Evolutionary conservation across 2,329 filamentous ascomycete genomes (phyloP), one percentile per base, ranked within the genome.

Genomic region (Cytospora piceicola): DNA sequence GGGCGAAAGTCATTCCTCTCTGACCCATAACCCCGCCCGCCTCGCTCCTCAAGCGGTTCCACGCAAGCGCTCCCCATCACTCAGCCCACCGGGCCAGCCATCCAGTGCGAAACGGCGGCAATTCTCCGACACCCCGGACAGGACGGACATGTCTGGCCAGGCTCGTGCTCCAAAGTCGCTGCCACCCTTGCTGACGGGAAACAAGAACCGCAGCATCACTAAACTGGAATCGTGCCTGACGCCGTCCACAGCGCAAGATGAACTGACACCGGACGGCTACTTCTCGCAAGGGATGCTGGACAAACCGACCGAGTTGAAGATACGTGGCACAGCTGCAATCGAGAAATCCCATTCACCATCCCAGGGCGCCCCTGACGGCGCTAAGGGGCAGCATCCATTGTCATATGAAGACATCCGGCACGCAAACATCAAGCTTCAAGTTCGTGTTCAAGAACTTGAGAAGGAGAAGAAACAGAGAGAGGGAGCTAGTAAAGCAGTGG

Each of bases 61-160:
- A 32, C 56, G 59, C 29, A 68, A 68, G 29, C 63, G 66, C 8
- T 63, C 63, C 4, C 51, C 56, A 11, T 59, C 63, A 4, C 55
- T 51, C 22, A 52, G 29, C 52, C 11, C 22, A 24, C 30, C 20
- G 27, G 39, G 42, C 27, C 7, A 17, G 14, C n/a, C 56, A 4
- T 59, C 55, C 9, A 51, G 36, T 36, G 29, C 66, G 12, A 68
- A 66, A 29, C 53, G 52, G 11, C 59, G 55, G 20, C 20, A 39
- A 6, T 15, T 49, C 30, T 49, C 46, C 6, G 39, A 27, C 27
- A 9, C 9, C 39, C 22, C 9, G 8, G 34, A 63, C 9, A 42
- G 20, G 5, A 15, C 24, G n/a, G 27, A n/a, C 20, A 11, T 27
- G n/a, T 17, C 14, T 7, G 36, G 46, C 20, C 11, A 24, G 8